Base-by-base conservation (phyloP, 306 rosid genomes). In the Vigna nakashimae region DNA sequence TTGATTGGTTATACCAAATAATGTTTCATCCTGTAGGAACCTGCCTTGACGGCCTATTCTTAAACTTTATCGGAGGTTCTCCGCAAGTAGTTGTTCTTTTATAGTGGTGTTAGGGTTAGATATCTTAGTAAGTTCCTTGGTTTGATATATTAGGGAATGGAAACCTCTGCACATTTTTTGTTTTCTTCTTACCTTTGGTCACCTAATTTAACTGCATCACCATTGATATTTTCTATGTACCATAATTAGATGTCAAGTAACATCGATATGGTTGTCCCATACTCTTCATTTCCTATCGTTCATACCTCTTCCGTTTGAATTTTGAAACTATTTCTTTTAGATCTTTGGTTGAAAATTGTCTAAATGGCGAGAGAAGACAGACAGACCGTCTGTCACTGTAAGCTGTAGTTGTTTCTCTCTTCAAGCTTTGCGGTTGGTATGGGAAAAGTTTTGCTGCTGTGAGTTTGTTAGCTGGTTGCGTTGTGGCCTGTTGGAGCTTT, bases 1-100 rank as follows among this genome's bases (percentile, higher is more conserved):
- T 53, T 38, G 60, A 67, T 79, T 68, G 74, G 74, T 69, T 67
- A 60, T 83, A 80, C 72, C 71, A 40, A 78, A 28, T 83, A 73
- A 62, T 66, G 42, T 70, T 70, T 73, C 36, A 14, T 45, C 71
- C 53, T 73, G 53, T 64, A 74, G 85, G 58, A 73, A 62, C 42
- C 42, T 36, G 42, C 42, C 9, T 36, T 36, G 42, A 36, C 48
- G 6, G 65, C 20, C 65, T 26, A 26, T 77, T 53, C 74, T 10
- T 75, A 16, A 64, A 36, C 52, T 77, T 18, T 7, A 18, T 50
- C 40, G 28, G 8, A 17, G 70, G 72, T 48, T 2, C 28, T 2
- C 28, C 28, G 28, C 26, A 62, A 56, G 46, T 24, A 58, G 59
- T 63, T 76, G 59, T 63, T 76, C 65, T 51, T 22, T 16, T 9